A percentile compares a stretch with the other conserved stretches of the same genome.
Evolutionary conservation across 1,284 basidiomycete genomes (phyloP).

Genomic region (Boletus smithii): DNA sequence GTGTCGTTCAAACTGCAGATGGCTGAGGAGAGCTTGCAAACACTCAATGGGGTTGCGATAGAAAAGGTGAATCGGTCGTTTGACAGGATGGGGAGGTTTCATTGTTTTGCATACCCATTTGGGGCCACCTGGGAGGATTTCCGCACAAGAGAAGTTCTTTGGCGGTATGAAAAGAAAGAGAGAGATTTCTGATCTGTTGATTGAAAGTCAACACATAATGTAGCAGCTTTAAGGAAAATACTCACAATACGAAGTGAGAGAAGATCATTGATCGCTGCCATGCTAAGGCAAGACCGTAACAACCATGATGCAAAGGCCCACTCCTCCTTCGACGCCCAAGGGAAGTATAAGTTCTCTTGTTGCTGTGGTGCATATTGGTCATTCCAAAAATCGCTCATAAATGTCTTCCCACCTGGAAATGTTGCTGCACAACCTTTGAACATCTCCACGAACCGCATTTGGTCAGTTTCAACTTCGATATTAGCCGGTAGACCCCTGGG

Average conservation of each 20-base stretch:
- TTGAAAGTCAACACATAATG: no score
- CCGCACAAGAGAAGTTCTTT: no score
- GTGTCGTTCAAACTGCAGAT: not conserved
- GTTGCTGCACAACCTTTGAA: not conserved
- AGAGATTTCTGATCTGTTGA: no score
- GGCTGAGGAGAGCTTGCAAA: conserved; percentile 1
- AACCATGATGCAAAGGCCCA: conserved; percentile 1
- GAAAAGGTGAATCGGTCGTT: not conserved
- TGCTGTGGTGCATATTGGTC: not conserved
- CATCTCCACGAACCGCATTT: not conserved
- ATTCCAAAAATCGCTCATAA: not conserved
- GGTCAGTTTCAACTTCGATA: no score
- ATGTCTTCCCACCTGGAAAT: not conserved
- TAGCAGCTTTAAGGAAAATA: no score
- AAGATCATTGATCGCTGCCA: not conserved
- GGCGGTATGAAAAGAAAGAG: no score
- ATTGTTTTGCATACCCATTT: no score
- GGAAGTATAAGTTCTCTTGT: not conserved
- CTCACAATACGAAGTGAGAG: not conserved
- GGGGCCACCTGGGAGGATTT: no score
- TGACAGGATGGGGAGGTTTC: no score
- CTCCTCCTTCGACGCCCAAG: not conserved
- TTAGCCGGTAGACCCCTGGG: no score
- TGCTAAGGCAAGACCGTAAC: not conserved
- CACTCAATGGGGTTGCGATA: conserved; percentile 4